Percentiles rank a stretch among this genome's conserved stretches.
Evolutionary conservation across 495 filamentous ascomycete species (phyloP).

Genomic region (Aspergillus homomorphus): DNA sequence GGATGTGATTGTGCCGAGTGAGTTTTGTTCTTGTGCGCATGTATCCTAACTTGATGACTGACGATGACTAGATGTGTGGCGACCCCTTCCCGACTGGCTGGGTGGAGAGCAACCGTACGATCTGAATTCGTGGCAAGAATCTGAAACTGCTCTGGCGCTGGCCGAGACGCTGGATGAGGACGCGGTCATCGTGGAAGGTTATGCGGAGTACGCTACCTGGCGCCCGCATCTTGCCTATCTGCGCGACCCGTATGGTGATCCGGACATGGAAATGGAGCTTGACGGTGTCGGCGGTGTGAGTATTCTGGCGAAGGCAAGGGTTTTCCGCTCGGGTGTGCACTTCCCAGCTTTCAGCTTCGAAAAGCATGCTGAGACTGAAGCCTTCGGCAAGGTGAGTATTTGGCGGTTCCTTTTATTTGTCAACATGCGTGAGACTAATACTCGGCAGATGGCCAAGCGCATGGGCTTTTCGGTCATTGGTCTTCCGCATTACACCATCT

Average conservation of each 20-base stretch:
- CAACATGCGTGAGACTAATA: slow-evolving; percentile 29
- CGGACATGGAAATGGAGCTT: slow-evolving; percentile 99
- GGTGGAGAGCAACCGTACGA: slow-evolving; percentile 99
- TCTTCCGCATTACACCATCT: slow-evolving; percentile 96
- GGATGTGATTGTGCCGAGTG: slow-evolving; percentile 98
- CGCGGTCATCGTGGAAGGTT: slow-evolving; percentile 98
- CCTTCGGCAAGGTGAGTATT: slow-evolving; percentile 84
- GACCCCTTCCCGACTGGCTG: slow-evolving; percentile 97
- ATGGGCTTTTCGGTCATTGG: slow-evolving; percentile 97
- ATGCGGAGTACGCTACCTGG: slow-evolving; percentile 99
- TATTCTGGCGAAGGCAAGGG: slow-evolving; percentile 92
- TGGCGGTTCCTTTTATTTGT: neutral
- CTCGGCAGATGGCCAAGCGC: slow-evolving; percentile 81
- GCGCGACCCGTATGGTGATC: slow-evolving; percentile 94
- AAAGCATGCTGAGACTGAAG: slow-evolving; percentile 97
- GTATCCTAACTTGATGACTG: slow-evolving; percentile 13
- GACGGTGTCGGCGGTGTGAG: slow-evolving; percentile 97
- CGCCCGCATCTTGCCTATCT: slow-evolving; percentile 96
- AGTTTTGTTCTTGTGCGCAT: slow-evolving; percentile 37
- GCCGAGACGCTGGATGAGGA: slow-evolving; percentile 97
- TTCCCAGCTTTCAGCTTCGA: slow-evolving; percentile 99
- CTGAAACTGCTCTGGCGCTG: slow-evolving; percentile 89
- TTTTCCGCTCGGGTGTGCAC: slow-evolving; percentile 92
- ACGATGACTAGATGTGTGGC: slow-evolving; percentile 81
- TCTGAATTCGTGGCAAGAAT: slow-evolving; percentile 99